Base-by-base conservation (phyloP, 805 yeast species). In the Candida hungchunana region DNA sequence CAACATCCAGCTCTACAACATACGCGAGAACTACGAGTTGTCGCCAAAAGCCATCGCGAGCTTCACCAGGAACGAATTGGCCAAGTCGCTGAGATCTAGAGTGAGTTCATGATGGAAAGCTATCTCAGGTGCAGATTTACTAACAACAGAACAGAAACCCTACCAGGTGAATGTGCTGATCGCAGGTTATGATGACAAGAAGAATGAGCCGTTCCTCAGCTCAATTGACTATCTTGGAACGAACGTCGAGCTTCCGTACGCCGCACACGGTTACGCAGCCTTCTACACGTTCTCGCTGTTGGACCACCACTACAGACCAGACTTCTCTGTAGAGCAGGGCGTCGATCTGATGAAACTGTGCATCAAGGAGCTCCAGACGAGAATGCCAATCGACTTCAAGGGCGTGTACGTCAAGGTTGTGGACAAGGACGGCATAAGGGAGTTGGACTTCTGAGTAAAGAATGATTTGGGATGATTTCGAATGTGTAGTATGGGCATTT, bases 191-290 rank as follows among this genome's bases (percentile, higher is more conserved):
- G 90, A 87, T 53, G 60, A 64, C 12, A 73, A 71, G 44, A 68
- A 67, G 7, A 60, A 69, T 26, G 67, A 64, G 41, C 87, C 97
- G 26, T 66, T 74, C 34, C 70, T 93, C 52, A 80, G 83, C 55
- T 87, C 90, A 81, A 83, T 93, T 48, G 98, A 93, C 59, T 93
- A 93, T 60, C 66, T 93, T 47, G 98, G 98, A 7, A 85, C 98
- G 3, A 77, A 81, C 47, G 95, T 81, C 12, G 86, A 81, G 42
- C 69, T 93, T 40, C 97, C 98, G 12, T 93, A 93, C 57, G 96
- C 94, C 13, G 97, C 97, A 2, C 98, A 93, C 59, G 98, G 98
- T 10, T 93, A 93, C 56, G 95, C 97, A n/a, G 95, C 94, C 2
- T 93, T 90, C 63, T 93, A 93, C 60, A 79, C 95, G 21, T 73